Evolutionary conservation across 139 green algal species (phyloP), one percentile per base, ranked within the genome.

Genomic region (Micromonas commoda): DNA sequence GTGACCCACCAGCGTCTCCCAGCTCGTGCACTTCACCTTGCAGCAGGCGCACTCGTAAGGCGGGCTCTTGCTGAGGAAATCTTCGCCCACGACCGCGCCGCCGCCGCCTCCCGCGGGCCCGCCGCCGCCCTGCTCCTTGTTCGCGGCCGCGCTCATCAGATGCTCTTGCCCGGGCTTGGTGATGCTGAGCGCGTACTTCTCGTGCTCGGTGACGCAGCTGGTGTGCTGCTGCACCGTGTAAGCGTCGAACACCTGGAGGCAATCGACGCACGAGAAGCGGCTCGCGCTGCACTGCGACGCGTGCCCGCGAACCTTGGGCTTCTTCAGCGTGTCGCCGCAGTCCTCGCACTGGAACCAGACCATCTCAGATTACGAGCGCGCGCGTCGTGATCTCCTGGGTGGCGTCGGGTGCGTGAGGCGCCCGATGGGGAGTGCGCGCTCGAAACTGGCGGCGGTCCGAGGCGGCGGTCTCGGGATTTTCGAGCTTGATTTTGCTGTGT

Each of bases 321-420:
- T 97, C 70, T 96, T 98, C 19, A 98, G 88, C 5, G 78, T 88
- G 74, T 98, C 94, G 0, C 93, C 91, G 72, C 94, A 98, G 33
- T 86, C 81, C 23, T 93, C 88, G 84, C 93, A 98, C 64, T 89
- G 78, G 57, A 98, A 97, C 92, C 92, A 97, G 2, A 89, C 80
- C 92, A 94, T 95, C 23, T 57, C 45, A 16, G 9, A 16, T 57
- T 23, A 23, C 45, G 45, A 9, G 45, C 45, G 45, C 45, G 45
- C 9, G 45, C 45, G 45, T 23, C 9, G 45, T 57, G n/a, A n/a
- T n/a, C n/a, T n/a, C n/a, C n/a, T n/a, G n/a, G n/a, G n/a, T n/a
- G n/a, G n/a, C n/a, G n/a, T n/a, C n/a, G n/a, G n/a, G n/a, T 16
- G 45, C 45, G 45, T 16, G 45, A 16, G 9, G 45, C 9, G 9